Evolutionary conservation across 2,329 filamentous ascomycete genomes (phyloP).

Genomic region (Trichoderma brevicompactum): DNA sequence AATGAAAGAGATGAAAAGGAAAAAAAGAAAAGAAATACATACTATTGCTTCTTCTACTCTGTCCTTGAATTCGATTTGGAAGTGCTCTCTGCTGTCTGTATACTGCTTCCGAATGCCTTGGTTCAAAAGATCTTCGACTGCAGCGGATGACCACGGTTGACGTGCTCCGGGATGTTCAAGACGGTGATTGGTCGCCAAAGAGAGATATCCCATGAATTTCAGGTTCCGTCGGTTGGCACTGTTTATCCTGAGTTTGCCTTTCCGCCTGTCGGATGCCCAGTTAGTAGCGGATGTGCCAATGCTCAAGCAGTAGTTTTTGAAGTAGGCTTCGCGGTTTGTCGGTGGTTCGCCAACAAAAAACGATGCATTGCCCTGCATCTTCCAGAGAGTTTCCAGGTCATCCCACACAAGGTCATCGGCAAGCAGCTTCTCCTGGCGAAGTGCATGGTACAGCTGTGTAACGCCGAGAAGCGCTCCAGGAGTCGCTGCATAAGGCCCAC

Average conservation of each 20-base stretch:
- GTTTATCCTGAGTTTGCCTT: neutral
- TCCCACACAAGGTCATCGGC: neutral
- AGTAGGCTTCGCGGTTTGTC: slow-evolving; percentile 11
- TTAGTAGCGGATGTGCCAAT: slow-evolving; percentile 2
- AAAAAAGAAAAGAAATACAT: neutral
- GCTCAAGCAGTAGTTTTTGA: slow-evolving; percentile 6
- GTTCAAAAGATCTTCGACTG: neutral
- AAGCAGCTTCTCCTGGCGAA: slow-evolving; percentile 13
- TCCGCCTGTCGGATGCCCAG: neutral
- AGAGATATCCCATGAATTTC: slow-evolving; percentile 8
- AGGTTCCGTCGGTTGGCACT: neutral
- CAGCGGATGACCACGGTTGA: neutral
- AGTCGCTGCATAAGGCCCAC: neutral
- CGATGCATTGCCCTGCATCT: neutral
- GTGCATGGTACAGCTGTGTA: slow-evolving; percentile 11
- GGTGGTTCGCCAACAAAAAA: neutral
- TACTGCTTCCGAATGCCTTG: slow-evolving; percentile 3
- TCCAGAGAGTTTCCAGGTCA: neutral
- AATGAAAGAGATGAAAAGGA: neutral
- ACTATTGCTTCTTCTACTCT: neutral
- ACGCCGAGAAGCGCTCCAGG: neutral
- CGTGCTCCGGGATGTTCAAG: neutral
- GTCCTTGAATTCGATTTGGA: neutral
- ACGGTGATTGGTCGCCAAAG: neutral
- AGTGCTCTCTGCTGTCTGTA: neutral